Base-by-base conservation (phyloP, 2,329 filamentous ascomycete genomes). In the Xylariaceae sp. region DNA sequence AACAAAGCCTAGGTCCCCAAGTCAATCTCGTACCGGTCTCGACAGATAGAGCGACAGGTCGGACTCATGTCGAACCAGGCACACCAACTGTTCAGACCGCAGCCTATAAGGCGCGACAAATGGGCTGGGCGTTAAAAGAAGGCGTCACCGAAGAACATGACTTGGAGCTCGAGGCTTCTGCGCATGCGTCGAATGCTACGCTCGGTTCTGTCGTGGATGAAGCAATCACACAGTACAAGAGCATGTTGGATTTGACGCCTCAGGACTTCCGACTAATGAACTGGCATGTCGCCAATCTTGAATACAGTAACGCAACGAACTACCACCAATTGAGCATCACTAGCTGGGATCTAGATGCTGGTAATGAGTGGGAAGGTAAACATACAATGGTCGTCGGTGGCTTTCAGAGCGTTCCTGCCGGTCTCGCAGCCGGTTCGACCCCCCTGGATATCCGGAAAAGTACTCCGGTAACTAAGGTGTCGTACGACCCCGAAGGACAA, bases 281-380 rank as follows among this genome's bases (percentile, higher is more conserved):
- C 70, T 99, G 94, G 94, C 95, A 99, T 74, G 89, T 97, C 73
- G 95, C 95, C 65, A 99, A 99, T 71, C 81, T 99, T 11, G 94
- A 99, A 74, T 99, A 99, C 71, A 95, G 93, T 63, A 99, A 97
- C 73, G 94, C 94, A 1, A 90, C 87, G 1, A 95, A 92, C 65
- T 86, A 96, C 57, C 87, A 89, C 65, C 88, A 89, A 63, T 82
- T 99, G 15, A 97, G 93, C 73, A 83, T 99, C 11, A 86, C 88
- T 6, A 88, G 92, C 0, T 97, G 95, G 90, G 95, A 99, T 73
- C 92, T 99, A 69, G 95, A 99, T 71, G 92, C 92, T 53, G 94
- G 94, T 0, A 97, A 99, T 68, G 94, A 99, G 71, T 99, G 96
- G 77, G 92, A 97, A 73, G 94, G 94, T 5, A 87, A 89, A 62